These are phyloP conservation scores for Amauroascus niger DNA, from an alignment of 2,329 filamentous ascomycete genomes.

Conservation along the genomic window DNA sequence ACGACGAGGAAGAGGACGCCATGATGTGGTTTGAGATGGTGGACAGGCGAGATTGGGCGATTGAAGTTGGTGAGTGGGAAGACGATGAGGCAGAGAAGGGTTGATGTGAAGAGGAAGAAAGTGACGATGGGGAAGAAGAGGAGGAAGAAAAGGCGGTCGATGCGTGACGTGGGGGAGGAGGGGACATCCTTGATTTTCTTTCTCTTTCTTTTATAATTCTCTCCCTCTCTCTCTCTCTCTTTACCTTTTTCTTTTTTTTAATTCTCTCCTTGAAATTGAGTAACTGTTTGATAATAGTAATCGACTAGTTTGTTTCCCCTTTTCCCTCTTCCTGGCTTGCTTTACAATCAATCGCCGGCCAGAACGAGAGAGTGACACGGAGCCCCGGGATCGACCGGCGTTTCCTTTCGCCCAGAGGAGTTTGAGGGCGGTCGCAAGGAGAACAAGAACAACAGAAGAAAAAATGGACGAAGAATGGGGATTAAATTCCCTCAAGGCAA, in stretches of 20 bases:
- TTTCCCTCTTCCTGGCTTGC: too few species aligned
- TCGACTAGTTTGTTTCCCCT: background rate
- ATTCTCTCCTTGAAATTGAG: too few species aligned
- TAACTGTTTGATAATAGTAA: background rate
- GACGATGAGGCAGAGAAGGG: background rate
- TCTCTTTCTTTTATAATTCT: background rate
- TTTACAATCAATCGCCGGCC: too few species aligned
- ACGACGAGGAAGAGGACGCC: constrained; percentile 28
- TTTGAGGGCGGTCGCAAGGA: too few species aligned
- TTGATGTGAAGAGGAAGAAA: background rate
- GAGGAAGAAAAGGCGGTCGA: constrained; percentile 1
- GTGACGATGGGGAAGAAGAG: background rate
- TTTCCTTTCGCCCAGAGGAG: too few species aligned
- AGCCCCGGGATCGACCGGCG: too few species aligned
- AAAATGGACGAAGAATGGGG: too few species aligned
- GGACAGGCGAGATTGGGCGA: constrained; percentile 15
- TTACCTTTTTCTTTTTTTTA: background rate
- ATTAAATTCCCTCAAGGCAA: too few species aligned
- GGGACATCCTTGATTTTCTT: background rate
- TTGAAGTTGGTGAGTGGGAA: constrained; percentile 1
- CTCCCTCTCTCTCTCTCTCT: background rate
- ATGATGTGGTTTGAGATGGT: constrained; percentile 19
- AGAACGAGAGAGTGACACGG: too few species aligned
- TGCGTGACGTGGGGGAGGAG: background rate
- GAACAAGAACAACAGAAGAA: too few species aligned